phyloP scores from a whole-genome alignment of 495 filamentous ascomycete genomes.

The Trichocladium antarcticum region DNA sequence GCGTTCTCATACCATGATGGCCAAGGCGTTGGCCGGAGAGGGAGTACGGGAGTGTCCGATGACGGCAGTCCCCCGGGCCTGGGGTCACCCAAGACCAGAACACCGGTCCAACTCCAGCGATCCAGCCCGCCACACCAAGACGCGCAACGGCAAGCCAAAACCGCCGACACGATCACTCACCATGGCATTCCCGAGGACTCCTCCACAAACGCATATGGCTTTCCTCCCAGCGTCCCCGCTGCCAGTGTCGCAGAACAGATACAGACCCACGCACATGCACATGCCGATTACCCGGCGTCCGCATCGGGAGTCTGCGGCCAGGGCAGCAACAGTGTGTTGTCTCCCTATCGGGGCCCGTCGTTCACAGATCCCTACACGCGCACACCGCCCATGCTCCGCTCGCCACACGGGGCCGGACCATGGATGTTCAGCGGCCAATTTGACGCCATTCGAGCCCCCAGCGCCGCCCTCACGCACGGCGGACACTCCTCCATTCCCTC shows the following conservation, averaged over 20 bases:
- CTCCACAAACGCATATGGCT: constrained; percentile 40
- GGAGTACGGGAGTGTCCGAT: constrained; percentile 21
- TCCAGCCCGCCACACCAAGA: constrained; percentile 31
- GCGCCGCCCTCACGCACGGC: constrained; percentile 17
- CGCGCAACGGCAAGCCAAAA: constrained; percentile 18
- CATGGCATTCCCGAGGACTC: constrained; percentile 23
- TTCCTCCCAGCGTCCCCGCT: constrained; percentile 32
- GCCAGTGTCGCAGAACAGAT: constrained; percentile 23
- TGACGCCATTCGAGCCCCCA: constrained; percentile 33
- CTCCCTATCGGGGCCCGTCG: constrained; percentile 33
- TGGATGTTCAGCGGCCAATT: constrained; percentile 39
- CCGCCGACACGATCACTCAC: constrained; percentile 19
- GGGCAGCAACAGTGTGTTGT: constrained; percentile 37
- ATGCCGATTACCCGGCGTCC: constrained; percentile 21
- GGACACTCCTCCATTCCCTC: constrained; percentile 25
- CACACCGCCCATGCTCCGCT: constrained; percentile 35
- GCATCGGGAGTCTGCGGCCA: constrained; percentile 28
- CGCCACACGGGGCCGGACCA: constrained; percentile 35
- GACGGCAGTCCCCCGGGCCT: constrained; percentile 34
- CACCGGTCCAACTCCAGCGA: constrained; percentile 35
- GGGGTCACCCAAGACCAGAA: constrained; percentile 35
- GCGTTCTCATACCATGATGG: constrained; percentile 56
- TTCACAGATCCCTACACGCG: constrained; percentile 38
- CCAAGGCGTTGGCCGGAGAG: constrained; percentile 26
- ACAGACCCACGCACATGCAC: constrained; percentile 17